Evolutionary conservation across 177 flowering plant genomes (phyloP).

Genomic region (Tripterygium wilfordii): DNA sequence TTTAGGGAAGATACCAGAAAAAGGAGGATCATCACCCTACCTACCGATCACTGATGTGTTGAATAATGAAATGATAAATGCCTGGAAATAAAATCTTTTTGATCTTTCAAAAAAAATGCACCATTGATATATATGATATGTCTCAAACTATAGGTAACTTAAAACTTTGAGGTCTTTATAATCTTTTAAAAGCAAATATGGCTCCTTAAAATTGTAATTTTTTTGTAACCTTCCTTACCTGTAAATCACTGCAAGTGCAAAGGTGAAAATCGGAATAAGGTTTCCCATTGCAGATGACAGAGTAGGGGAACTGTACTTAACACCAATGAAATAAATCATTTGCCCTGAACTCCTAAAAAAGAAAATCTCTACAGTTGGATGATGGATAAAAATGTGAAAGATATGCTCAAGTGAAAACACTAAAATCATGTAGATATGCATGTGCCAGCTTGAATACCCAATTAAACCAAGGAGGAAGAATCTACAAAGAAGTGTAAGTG

Average conservation of each 20-base stretch:
- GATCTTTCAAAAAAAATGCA: too few species aligned
- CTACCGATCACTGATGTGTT: too few species aligned
- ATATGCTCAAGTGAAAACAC: too few species aligned
- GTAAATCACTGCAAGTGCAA: constrained; percentile 19
- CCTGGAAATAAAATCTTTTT: too few species aligned
- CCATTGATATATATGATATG: too few species aligned
- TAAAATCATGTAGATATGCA: not conserved
- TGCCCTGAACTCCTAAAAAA: constrained; percentile 11
- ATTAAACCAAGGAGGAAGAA: constrained; percentile 13
- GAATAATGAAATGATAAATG: too few species aligned
- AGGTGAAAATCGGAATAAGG: constrained; percentile 23
- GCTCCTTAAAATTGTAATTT: not conserved
- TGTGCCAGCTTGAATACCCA: constrained; percentile 2
- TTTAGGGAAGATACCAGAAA: not conserved
- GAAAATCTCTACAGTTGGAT: not conserved
- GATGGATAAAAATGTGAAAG: not conserved
- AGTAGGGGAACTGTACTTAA: constrained; percentile 25
- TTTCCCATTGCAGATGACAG: constrained; percentile 21
- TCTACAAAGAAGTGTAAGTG: constrained; percentile 4
- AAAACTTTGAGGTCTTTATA: too few species aligned
- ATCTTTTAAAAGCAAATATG: too few species aligned
- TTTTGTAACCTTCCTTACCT: constrained; percentile 9
- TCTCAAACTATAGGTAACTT: too few species aligned
- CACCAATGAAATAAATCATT: constrained; percentile 7
- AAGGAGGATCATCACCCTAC: not conserved